Evolutionary conservation across 352 stramenopile genomes (phyloP).

Genomic region (Phytopythium sindhum): DNA sequence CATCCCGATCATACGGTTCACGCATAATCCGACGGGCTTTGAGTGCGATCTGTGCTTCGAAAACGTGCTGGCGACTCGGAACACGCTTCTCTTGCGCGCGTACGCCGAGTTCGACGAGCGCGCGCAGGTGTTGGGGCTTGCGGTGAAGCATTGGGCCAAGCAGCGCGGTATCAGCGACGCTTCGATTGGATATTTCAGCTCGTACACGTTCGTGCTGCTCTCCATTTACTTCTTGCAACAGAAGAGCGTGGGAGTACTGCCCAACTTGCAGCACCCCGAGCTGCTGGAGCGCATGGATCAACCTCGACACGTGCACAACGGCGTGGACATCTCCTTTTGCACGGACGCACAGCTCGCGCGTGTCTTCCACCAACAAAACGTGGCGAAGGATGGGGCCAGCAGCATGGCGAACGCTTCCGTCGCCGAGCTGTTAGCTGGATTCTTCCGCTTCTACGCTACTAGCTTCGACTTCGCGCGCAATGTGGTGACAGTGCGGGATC

Average conservation of each 20-base stretch:
- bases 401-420: conserved; percentile 21
- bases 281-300: conserved; percentile 44
- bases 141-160: conserved; percentile 99
- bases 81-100: conserved; percentile 74
- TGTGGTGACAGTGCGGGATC: conserved; percentile 90
- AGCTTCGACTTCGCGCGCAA: conserved; percentile 95
- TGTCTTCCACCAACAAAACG: conserved; percentile 29
- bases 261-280: conserved; percentile 90
- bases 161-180: conserved; percentile 95
- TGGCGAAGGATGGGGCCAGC: neutral
- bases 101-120: conserved; percentile 79
- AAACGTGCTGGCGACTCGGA: conserved; percentile 76
- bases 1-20: conserved; percentile 81
- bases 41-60: conserved; percentile 86
- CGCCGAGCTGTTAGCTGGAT: conserved; percentile 88
- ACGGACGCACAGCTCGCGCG: conserved; percentile 31
- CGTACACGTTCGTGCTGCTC: conserved; percentile 98
- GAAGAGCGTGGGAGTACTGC: conserved; percentile 78
- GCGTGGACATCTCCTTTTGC: conserved; percentile 77
- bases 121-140: conserved; percentile 87
- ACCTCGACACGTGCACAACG: conserved; percentile 34
- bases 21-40: conserved; percentile 42
- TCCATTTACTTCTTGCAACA: conserved; percentile 96
- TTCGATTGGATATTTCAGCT: conserved; percentile 93
- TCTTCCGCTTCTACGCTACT: conserved; percentile 97